Conservation (phyloP, 2,329 filamentous ascomycete genomes). For the Fusarium penzigii region DNA sequence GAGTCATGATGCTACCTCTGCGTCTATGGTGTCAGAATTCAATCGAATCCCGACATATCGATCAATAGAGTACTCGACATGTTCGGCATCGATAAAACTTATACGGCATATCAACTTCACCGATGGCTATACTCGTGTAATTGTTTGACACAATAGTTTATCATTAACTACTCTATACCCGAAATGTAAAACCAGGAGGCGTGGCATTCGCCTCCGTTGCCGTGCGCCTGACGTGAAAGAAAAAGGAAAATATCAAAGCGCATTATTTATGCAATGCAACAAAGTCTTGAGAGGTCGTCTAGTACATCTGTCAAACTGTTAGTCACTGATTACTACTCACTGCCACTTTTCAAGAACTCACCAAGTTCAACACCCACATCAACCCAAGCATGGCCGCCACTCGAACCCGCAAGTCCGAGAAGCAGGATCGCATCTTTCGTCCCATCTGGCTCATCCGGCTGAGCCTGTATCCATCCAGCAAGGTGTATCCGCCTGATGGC, state of each 20-base stretch:
- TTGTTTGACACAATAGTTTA: neutral
- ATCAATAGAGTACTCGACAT: too few species aligned
- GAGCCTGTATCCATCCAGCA: constrained; percentile 6
- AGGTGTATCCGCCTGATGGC: constrained; percentile 12
- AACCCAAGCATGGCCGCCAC: constrained; percentile 15
- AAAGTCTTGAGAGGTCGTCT: neutral
- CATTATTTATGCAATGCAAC: neutral
- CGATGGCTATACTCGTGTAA: neutral
- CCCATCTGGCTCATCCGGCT: constrained; percentile 1
- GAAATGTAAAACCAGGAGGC: neutral
- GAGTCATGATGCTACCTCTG: too few species aligned
- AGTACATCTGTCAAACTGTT: constrained; percentile 19
- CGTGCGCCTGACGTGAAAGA: neutral
- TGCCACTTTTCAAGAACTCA: constrained; percentile 2
- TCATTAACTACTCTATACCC: neutral
- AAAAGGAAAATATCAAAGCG: neutral
- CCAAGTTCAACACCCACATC: constrained; percentile 30
- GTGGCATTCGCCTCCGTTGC: neutral
- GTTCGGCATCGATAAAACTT: too few species aligned
- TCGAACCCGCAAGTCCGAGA: constrained; percentile 10
- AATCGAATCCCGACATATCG: too few species aligned
- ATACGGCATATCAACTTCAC: neutral
- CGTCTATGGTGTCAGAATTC: too few species aligned
- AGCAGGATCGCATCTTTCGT: neutral
- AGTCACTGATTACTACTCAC: neutral